Conservation (phyloP, 306 rosid species). For the Dryas octopetala region DNA sequence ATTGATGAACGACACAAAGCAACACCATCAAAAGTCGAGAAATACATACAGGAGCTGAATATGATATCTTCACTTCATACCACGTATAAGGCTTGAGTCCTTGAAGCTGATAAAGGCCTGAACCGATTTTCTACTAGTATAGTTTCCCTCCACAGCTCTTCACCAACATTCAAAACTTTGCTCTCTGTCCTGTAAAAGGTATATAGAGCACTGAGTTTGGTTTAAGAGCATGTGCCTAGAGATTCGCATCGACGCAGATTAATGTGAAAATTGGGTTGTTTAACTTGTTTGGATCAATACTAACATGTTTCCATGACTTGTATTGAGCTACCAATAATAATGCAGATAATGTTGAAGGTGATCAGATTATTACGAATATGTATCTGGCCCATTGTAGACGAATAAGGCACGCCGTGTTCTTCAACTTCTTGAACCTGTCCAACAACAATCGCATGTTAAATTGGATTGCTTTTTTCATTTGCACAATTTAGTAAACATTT, state of each 20-base stretch:
- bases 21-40: slow-evolving; percentile 29
- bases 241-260: neutral
- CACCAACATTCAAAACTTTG: slow-evolving; percentile 62
- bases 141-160: slow-evolving; percentile 70
- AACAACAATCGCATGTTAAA: neutral
- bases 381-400: slow-evolving; percentile 22
- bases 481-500: slow-evolving; percentile 10
- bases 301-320: slow-evolving; percentile 47
- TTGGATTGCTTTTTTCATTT: neutral
- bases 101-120: slow-evolving; percentile 61
- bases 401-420: slow-evolving; percentile 14
- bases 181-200: slow-evolving; percentile 41
- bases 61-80: slow-evolving; percentile 99
- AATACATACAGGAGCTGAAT: slow-evolving; percentile 92
- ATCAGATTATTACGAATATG: slow-evolving; percentile 24
- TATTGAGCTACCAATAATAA: slow-evolving; percentile 34
- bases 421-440: slow-evolving; percentile 27
- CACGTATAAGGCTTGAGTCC: slow-evolving; percentile 63
- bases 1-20: slow-evolving; percentile 5
- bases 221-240: neutral
- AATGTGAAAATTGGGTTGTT: neutral
- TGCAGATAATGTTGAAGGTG: slow-evolving; percentile 32
- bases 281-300: slow-evolving; percentile 19
- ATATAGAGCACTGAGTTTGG: slow-evolving; percentile 4
- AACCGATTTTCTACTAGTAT: slow-evolving; percentile 58